Base-by-base conservation (phyloP, 208 protist species). In the Trypanosoma cruzi region DNA sequence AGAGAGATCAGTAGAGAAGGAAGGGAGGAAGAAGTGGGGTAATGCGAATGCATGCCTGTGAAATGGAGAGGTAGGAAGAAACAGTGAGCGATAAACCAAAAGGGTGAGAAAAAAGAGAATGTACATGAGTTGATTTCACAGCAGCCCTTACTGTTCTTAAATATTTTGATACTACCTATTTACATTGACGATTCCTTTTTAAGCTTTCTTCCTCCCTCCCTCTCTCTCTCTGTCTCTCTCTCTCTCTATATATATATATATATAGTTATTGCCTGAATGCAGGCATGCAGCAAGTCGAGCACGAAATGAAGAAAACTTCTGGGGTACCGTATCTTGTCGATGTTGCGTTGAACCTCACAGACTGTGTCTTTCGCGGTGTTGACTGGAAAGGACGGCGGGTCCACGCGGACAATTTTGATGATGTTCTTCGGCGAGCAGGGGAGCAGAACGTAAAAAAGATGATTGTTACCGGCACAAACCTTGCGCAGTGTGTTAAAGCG, bases 341-440 rank as follows among this genome's bases (percentile, higher is more conserved):
- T 69, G 76, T 95, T n/a, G 92, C 90, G 2, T 72, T 87, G 18
- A 97, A 97, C 70, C 79, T 97, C 14, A 97, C 92, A 16, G 92
- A 97, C 58, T 86, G 82, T 61, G 87, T 97, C 3, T 97, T 96
- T 76, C 86, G 81, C 55, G 92, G 92, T 11, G 83, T 95, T 1
- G 86, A 93, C 60, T 94, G 81, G 81, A 92, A 89, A 26, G 88
- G 89, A 14, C 84, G 87, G 28, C 80, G 77, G 1, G 46, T 92
- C 34, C 92, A 93, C 75, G 79, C 81, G 20, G 89, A 94, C 46
- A 92, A 97, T 73, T 94, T 97, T 67, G 77, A 84, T 4, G 40
- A 68, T 40, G 71, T 98, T n/a, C 64, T 97, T 48, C 50, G 65
- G 1, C 79, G 93, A 26, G 86, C 92, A 0, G 37, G 59, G 57